Evolutionary conservation across 768 basidiomycete genomes (phyloP).

Genomic region (Boletellus emodensis): DNA sequence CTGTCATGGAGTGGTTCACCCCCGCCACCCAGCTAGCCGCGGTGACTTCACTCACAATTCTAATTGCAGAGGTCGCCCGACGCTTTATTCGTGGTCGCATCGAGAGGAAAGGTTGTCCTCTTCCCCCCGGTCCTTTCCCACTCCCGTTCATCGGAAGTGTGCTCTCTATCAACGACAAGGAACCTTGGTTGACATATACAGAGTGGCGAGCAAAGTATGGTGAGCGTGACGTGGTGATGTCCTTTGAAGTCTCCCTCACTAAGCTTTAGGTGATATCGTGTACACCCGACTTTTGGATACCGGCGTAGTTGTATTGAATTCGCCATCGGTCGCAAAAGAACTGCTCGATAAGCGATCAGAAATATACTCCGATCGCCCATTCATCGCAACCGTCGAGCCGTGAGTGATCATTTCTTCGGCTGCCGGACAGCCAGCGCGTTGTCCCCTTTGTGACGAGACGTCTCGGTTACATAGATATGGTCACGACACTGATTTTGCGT

Average conservation of each 20-base stretch:
- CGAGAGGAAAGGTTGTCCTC: conserved; percentile 1
- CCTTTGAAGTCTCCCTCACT: neutral
- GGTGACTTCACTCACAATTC: neutral
- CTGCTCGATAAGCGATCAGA: conserved; percentile 43
- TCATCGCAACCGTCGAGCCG: conserved; percentile 9
- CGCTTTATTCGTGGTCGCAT: neutral
- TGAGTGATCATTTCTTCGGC: neutral
- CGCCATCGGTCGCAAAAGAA: conserved; percentile 37
- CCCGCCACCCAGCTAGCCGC: neutral
- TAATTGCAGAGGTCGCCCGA: neutral
- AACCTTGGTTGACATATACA: too few species aligned
- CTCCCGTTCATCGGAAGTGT: too few species aligned
- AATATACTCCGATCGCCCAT: conserved; percentile 49
- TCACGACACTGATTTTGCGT: neutral
- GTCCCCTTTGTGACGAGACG: neutral
- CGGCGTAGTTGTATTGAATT: conserved; percentile 42
- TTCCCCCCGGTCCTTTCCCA: conserved; percentile 1
- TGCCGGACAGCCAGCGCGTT: neutral
- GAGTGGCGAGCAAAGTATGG: too few species aligned
- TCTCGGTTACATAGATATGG: conserved; percentile 4
- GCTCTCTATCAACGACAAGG: too few species aligned
- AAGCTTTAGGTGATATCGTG: conserved; percentile 37
- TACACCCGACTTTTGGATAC: conserved; percentile 44
- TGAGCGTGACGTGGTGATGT: too few species aligned
- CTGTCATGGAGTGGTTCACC: neutral